Evolutionary conservation across 345 rosid genomes (phyloP).

Genomic region (Pelargonium nanum): DNA sequence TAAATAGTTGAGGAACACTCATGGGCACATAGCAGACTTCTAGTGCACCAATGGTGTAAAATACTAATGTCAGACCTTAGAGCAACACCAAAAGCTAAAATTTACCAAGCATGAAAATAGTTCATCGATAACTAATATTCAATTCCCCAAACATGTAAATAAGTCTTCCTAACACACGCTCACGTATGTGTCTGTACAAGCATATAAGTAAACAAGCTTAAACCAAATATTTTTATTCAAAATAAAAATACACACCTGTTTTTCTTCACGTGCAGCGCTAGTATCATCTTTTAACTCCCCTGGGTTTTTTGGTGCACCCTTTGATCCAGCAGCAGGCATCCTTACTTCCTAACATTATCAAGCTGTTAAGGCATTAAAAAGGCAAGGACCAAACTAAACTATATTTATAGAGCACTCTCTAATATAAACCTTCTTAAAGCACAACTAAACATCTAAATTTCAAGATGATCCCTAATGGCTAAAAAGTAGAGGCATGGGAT

Average conservation of each 20-base stretch:
- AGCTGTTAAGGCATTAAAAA: constrained; percentile 11
- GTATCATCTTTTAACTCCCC: constrained; percentile 83
- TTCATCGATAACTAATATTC: neutral
- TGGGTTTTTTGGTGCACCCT: constrained; percentile 59
- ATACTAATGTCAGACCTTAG: neutral
- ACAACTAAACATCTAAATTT: neutral
- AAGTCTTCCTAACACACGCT: neutral
- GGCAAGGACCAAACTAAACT: neutral
- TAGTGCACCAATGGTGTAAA: too few relatives aligned
- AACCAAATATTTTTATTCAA: too few relatives aligned
- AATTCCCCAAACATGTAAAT: too few relatives aligned
- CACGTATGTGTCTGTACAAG: neutral
- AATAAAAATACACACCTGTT: constrained; percentile 47
- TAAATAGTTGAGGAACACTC: too few relatives aligned
- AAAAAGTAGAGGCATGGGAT: neutral
- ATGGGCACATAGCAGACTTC: too few relatives aligned
- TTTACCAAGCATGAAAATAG: neutral
- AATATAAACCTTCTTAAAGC: too few relatives aligned
- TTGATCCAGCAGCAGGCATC: constrained; percentile 96
- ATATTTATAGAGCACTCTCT: neutral
- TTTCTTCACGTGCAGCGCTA: constrained; percentile 75
- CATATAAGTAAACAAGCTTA: neutral
- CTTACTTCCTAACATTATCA: constrained; percentile 69
- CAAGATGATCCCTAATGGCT: neutral
- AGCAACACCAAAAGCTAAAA: neutral